Conservation (phyloP, 495 filamentous ascomycete genomes). For the Trichoderma gamsii region DNA sequence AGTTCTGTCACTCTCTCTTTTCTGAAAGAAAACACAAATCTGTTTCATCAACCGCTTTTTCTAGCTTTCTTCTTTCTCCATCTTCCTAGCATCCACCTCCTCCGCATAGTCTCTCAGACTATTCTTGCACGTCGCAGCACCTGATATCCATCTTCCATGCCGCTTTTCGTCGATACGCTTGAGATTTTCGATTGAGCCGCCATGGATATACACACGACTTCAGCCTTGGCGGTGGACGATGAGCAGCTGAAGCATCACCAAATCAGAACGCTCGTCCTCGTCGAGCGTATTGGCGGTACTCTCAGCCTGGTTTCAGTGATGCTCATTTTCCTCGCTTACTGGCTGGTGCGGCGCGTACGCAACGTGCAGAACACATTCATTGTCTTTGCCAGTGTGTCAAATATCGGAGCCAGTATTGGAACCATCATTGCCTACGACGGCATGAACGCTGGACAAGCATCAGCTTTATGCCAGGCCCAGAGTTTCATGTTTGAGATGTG, state of each 20-base stretch:
- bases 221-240: neutral
- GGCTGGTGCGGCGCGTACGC: conserved; percentile 46
- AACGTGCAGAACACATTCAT: conserved; percentile 74
- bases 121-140: neutral
- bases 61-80: neutral
- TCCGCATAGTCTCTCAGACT: no score
- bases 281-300: conserved; percentile 36
- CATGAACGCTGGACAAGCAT: conserved; percentile 40
- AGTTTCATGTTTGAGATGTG: conserved; percentile 56
- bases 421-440: conserved; percentile 54
- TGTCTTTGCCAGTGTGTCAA: conserved; percentile 71
- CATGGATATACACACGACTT: neutral
- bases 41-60: neutral
- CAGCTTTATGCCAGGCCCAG: conserved; percentile 60
- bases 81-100: no score
- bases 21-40: no score
- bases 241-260: conserved; percentile 20
- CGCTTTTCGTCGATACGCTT: neutral
- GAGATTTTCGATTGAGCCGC: neutral
- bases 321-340: conserved; percentile 63
- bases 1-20: neutral
- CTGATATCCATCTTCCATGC: neutral
- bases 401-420: conserved; percentile 63
- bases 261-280: conserved; percentile 30
- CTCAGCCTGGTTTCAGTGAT: conserved; percentile 59